A percentile compares a stretch with the other conserved stretches of the same genome.
Evolutionary conservation across 768 basidiomycete genomes (phyloP).

Genomic region (Pleurotus eryngii): DNA sequence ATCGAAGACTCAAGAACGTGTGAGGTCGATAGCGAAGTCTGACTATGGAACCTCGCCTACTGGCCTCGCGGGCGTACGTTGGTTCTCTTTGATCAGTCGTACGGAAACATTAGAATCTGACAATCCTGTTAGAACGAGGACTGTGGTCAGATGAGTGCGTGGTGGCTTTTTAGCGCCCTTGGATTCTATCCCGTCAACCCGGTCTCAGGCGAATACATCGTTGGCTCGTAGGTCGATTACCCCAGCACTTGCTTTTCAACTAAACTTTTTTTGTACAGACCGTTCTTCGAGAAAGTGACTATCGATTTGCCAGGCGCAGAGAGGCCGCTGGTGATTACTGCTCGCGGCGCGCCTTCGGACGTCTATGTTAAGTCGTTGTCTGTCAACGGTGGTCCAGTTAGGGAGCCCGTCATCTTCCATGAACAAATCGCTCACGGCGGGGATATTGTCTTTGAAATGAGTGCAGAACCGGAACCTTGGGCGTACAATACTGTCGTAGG

Average conservation of each 20-base stretch:
- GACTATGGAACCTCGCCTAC: conserved; percentile 67
- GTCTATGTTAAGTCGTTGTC: conserved; percentile 59
- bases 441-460: conserved; percentile 65
- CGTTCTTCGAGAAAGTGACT: conserved; percentile 50
- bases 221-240: conserved; percentile 55
- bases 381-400: conserved; percentile 47
- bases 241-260: neutral
- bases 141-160: conserved; percentile 87
- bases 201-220: conserved; percentile 66
- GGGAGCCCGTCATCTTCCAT: conserved; percentile 53
- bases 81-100: neutral
- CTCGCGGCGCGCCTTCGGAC: conserved; percentile 53
- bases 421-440: conserved; percentile 59
- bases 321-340: conserved; percentile 45
- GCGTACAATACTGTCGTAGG: too few species aligned
- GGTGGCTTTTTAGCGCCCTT: conserved; percentile 79
- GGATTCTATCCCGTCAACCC: conserved; percentile 86
- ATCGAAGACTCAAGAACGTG: conserved; percentile 62
- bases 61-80: conserved; percentile 67
- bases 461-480: conserved; percentile 9
- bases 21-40: conserved; percentile 57
- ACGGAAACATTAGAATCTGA: neutral
- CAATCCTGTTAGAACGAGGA: conserved; percentile 64
- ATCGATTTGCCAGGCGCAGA: conserved; percentile 47
- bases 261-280: conserved; percentile 25